phyloP scores from a whole-genome alignment of 1,284 basidiomycete species.

The Microbotryum silenes-acaulis region DNA sequence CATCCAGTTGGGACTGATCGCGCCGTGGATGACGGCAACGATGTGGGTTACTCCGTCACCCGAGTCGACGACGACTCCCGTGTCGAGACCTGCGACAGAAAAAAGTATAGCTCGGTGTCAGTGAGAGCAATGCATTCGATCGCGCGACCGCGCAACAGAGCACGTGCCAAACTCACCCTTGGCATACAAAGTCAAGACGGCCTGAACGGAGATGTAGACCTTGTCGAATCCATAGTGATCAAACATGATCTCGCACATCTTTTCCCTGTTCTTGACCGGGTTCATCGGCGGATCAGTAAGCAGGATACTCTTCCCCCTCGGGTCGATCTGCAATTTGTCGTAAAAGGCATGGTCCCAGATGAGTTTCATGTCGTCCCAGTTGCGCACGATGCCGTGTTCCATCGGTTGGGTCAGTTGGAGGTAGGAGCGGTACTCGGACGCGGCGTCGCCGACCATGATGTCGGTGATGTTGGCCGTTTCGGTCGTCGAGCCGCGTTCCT shows the following conservation, averaged over 20 bases:
- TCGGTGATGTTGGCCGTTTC: slow-evolving; percentile 68
- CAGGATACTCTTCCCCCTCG: slow-evolving; percentile 79
- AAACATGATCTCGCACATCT: slow-evolving; percentile 98
- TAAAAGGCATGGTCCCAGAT: slow-evolving; percentile 98
- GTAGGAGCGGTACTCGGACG: slow-evolving; percentile 86
- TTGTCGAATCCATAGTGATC: slow-evolving; percentile 96
- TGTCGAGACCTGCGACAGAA: slow-evolving; percentile 68
- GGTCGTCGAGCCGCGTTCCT: slow-evolving; percentile 66
- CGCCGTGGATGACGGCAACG: slow-evolving; percentile 96
- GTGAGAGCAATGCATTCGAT: too few species aligned
- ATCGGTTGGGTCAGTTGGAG: slow-evolving; percentile 95
- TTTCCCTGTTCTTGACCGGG: slow-evolving; percentile 82
- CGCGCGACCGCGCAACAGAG: too few species aligned
- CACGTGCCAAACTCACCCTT: slow-evolving; percentile 58
- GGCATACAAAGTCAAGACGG: slow-evolving; percentile 93
- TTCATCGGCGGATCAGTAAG: slow-evolving; percentile 99
- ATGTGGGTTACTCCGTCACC: slow-evolving; percentile 99
- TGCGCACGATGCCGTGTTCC: slow-evolving; percentile 97
- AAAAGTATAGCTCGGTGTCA: not conserved
- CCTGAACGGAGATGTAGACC: slow-evolving; percentile 97
- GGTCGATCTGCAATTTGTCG: slow-evolving; percentile 86
- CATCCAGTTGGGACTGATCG: slow-evolving; percentile 87
- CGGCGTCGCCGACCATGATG: slow-evolving; percentile 63
- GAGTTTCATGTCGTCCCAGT: slow-evolving; percentile 98
- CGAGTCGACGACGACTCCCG: slow-evolving; percentile 96